Conservation (phyloP, 495 filamentous ascomycete genomes). For the Usnea hakonensis region DNA sequence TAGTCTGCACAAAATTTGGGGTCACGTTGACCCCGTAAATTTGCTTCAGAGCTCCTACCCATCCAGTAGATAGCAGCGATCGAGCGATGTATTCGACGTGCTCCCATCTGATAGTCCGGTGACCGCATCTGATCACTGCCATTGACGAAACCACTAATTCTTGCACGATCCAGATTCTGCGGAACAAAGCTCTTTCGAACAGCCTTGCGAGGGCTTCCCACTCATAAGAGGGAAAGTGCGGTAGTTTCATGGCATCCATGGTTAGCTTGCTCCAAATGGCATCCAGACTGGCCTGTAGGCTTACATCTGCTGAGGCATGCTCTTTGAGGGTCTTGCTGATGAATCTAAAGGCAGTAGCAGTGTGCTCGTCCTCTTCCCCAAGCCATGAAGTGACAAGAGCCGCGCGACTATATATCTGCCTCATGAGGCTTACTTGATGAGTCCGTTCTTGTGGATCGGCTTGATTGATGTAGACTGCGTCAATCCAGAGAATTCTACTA, state of each 20-base stretch:
- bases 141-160: constrained; percentile 4
- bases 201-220: constrained; percentile 9
- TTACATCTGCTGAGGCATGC: neutral
- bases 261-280: neutral
- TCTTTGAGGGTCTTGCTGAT: neutral
- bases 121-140: constrained; percentile 3
- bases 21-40: neutral
- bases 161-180: constrained; percentile 8
- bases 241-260: constrained; percentile 9
- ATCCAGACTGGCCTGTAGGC: constrained; percentile 4
- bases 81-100: constrained; percentile 7
- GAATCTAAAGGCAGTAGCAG: constrained; percentile 1
- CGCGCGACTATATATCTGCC: constrained; percentile 28
- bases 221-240: constrained; percentile 7
- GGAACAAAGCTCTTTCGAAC: constrained; percentile 1
- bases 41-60: constrained; percentile 8
- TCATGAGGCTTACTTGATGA: constrained; percentile 28
- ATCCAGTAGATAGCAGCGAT: constrained; percentile 4
- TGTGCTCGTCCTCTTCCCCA: constrained; percentile 18
- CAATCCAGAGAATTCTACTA: constrained; percentile 26
- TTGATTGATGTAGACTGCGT: constrained; percentile 32
- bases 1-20: constrained; percentile 10
- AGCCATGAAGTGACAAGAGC: constrained; percentile 27
- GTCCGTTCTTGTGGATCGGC: constrained; percentile 20
- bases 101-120: constrained; percentile 1